Conservation (phyloP, 1,139 yeast species). For the Lodderomyces oxycetoniae region DNA sequence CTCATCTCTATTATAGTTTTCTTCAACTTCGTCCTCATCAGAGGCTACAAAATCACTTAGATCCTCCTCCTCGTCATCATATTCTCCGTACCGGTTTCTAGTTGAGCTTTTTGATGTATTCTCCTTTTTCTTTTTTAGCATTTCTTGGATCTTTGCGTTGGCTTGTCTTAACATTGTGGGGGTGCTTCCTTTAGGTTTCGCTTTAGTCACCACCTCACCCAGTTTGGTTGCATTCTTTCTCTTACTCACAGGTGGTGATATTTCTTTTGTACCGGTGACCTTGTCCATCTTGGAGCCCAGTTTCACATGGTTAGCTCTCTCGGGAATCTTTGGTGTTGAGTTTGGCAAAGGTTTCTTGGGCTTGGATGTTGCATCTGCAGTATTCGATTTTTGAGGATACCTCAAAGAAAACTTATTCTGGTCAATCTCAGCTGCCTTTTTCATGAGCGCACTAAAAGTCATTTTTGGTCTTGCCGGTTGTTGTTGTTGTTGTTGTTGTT, state of each 20-base stretch:
- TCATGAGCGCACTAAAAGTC: conserved; percentile 65
- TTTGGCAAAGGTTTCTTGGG: background rate
- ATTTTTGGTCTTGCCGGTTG: conserved; percentile 38
- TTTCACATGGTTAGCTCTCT: background rate
- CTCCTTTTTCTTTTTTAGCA: conserved; percentile 17
- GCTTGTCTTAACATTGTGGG: conserved; percentile 20
- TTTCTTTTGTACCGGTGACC: background rate
- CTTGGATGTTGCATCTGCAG: background rate
- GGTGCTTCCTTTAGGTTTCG: conserved; percentile 9
- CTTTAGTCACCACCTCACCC: background rate
- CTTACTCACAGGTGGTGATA: background rate
- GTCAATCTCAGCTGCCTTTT: conserved; percentile 58
- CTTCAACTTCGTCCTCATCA: conserved; percentile 43
- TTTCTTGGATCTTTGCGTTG: conserved; percentile 24
- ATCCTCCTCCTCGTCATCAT: conserved; percentile 27
- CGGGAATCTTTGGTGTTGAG: background rate
- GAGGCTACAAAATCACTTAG: conserved; percentile 53
- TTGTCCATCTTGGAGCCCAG: too few relatives aligned
- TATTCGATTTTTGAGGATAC: conserved; percentile 22
- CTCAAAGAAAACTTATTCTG: conserved; percentile 37
- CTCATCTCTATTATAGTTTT: conserved; percentile 68
- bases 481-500: conserved; percentile 7
- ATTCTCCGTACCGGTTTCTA: background rate
- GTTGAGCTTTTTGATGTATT: background rate
- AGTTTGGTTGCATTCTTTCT: background rate